These are phyloP conservation scores for Physaria fendleri DNA, from an alignment of 345 rosid genomes.

Conservation along the genomic window DNA sequence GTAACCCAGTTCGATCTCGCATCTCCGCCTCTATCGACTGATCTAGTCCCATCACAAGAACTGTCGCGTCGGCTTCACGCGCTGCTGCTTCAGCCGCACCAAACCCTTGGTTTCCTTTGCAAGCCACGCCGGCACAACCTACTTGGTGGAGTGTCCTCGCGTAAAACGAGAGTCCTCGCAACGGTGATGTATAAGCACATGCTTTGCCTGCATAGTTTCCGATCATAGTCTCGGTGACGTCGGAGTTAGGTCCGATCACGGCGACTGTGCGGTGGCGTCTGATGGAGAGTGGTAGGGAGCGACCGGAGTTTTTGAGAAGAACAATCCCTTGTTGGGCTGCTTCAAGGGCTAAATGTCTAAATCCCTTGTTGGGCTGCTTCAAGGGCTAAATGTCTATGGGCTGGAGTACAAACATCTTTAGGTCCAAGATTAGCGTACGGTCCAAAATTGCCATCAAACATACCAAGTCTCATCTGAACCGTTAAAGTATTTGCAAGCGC, in stretches of 20 bases:
- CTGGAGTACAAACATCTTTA: slow-evolving; percentile 62
- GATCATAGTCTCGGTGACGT: slow-evolving; percentile 84
- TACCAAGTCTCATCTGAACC: slow-evolving; percentile 90
- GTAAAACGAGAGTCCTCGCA: slow-evolving; percentile 63
- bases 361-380: slow-evolving; percentile 71
- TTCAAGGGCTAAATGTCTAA: slow-evolving; percentile 59
- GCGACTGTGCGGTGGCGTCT: slow-evolving; percentile 53
- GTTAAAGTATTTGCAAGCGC: slow-evolving; percentile 79
- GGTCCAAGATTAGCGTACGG: slow-evolving; percentile 75
- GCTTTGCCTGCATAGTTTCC: slow-evolving; percentile 94
- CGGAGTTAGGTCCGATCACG: slow-evolving; percentile 92
- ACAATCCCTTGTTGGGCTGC: slow-evolving; percentile 92
- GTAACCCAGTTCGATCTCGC: slow-evolving; percentile 56
- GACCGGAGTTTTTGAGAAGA: slow-evolving; percentile 48
- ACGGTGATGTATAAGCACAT: slow-evolving; percentile 63
- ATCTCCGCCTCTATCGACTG: slow-evolving; percentile 79
- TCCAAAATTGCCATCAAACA: slow-evolving; percentile 84
- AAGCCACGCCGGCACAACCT: slow-evolving; percentile 61
- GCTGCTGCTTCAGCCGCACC: slow-evolving; percentile 55
- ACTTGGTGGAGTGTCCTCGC: slow-evolving; percentile 47
- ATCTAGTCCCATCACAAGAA: slow-evolving; percentile 85
- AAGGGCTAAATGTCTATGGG: slow-evolving; percentile 64
- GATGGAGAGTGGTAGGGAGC: slow-evolving; percentile 54
- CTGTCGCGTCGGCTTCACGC: slow-evolving; percentile 61
- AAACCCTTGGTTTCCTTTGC: slow-evolving; percentile 37